Evolutionary conservation across 1,284 basidiomycete genomes (phyloP).

Genomic region (Mycena sp.): DNA sequence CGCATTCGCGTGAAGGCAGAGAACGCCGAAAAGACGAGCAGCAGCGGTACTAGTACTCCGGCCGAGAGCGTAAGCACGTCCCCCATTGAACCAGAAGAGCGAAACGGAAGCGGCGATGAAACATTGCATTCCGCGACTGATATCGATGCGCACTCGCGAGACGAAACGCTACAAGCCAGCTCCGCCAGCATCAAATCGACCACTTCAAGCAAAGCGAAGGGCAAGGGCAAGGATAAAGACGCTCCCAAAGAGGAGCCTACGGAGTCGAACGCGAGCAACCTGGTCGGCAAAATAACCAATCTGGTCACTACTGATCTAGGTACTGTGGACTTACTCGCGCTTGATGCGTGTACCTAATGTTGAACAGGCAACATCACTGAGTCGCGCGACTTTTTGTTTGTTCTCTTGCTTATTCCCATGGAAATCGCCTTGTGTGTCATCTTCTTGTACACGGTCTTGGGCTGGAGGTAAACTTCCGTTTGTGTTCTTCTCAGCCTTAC

Average conservation of each 20-base stretch:
- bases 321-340: background rate
- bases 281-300: conserved; percentile 59
- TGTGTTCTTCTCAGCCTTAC: background rate
- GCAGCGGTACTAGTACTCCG: conserved; percentile 22
- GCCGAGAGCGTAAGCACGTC: conserved; percentile 17
- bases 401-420: conserved; percentile 41
- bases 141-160: conserved; percentile 19
- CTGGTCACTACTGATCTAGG: conserved; percentile 40
- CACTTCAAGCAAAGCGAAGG: conserved; percentile 24
- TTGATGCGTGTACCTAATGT: background rate
- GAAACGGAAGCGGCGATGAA: conserved; percentile 20
- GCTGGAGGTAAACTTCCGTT: conserved; percentile 33
- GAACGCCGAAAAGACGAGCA: conserved; percentile 25
- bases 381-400: conserved; percentile 37
- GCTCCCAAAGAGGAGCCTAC: conserved; percentile 6
- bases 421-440: conserved; percentile 42
- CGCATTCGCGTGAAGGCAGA: conserved; percentile 61
- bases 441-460: conserved; percentile 47
- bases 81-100: conserved; percentile 13
- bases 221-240: conserved; percentile 17
- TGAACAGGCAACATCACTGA: conserved; percentile 33
- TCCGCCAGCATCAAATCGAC: conserved; percentile 29
- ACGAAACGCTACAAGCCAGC: conserved; percentile 27
- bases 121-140: conserved; percentile 8
- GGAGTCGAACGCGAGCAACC: conserved; percentile 33